Conservation (phyloP, 2,329 filamentous ascomycete genomes). For the Bipolaris oryzae region DNA sequence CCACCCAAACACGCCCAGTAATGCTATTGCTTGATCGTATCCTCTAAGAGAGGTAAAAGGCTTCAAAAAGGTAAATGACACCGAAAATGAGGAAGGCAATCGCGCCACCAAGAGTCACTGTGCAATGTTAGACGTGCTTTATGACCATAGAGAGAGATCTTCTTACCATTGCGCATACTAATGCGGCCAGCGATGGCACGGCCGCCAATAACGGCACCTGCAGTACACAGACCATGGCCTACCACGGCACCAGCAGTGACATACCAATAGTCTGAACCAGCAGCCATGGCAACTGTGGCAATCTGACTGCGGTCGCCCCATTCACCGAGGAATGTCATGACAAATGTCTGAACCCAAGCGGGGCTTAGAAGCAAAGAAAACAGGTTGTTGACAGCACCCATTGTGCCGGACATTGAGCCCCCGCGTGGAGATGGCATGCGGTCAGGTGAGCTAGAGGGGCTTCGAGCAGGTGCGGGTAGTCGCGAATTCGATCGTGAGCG, state of each 20-base stretch:
- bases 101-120: slow-evolving; percentile 91
- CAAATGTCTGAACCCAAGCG: slow-evolving; percentile 97
- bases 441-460: slow-evolving; percentile 66
- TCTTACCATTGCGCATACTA: slow-evolving; percentile 93
- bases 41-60: slow-evolving; percentile 61
- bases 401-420: slow-evolving; percentile 61
- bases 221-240: slow-evolving; percentile 89
- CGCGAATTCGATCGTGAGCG: slow-evolving; percentile 76
- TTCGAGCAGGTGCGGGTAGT: slow-evolving; percentile 79
- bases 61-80: slow-evolving; percentile 87
- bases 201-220: slow-evolving; percentile 88
- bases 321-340: slow-evolving; percentile 98
- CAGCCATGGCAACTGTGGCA: slow-evolving; percentile 97
- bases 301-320: slow-evolving; percentile 99
- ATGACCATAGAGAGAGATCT: background rate
- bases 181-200: slow-evolving; percentile 91
- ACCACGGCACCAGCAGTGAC: slow-evolving; percentile 86
- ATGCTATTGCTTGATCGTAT: slow-evolving; percentile 23
- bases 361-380: slow-evolving; percentile 87
- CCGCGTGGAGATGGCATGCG: slow-evolving; percentile 51
- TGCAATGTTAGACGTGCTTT: slow-evolving; percentile 30
- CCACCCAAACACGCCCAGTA: slow-evolving; percentile 29
- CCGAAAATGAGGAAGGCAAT: slow-evolving; percentile 90
- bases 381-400: slow-evolving; percentile 81
- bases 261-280: slow-evolving; percentile 98